Base-by-base conservation (phyloP, 2,329 filamentous ascomycete genomes). In the Zymoseptoria pseudotritici region DNA sequence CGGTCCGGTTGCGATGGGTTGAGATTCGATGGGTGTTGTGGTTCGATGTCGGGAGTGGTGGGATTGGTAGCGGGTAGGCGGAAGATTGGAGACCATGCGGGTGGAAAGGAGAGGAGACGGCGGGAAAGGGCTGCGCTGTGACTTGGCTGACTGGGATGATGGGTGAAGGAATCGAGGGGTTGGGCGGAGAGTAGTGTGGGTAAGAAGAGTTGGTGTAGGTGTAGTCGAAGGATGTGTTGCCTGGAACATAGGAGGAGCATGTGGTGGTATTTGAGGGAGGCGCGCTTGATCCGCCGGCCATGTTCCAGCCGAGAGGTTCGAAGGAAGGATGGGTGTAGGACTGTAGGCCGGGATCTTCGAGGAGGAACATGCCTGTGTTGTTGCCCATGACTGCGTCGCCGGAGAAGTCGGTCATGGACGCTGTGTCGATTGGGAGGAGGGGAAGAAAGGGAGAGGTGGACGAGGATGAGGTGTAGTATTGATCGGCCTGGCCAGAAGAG, bases 341-440 rank as follows among this genome's bases (percentile, higher is more conserved):
- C 50, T 80, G 78, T 31, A 79, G 65, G 7, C 77, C 76, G 13
- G 73, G 68, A 59, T 80, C 78, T 63, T 80, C 78, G 26, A 80
- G 72, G 0, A 79, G 69, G 49, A 77, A 69, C 77, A 80, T 79
- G 4, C 78, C 76, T 2, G 75, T 77, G 55, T 75, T 74, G 55
- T 75, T 74, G 17, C 76, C 75, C 78, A 80, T 80, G 13, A 80
- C 75, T 0, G 72, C 70, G 53, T 78, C 75, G 20, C 61, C 62
- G 29, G 66, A 66, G 55, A 71, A 66, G 55, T 69, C 66, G n/a
- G 53, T 59, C 65, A 66, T 64, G 13, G 65, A 65, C 4, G 66
- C 63, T 9, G 68, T 60, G 65, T 67, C 56, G 36, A 65, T 65
- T 22, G 62, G 61, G 4, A 66, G 57, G 13, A 56, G 61, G 1